Conservation (phyloP, 805 yeast species). For the Lipomyces kockii region DNA sequence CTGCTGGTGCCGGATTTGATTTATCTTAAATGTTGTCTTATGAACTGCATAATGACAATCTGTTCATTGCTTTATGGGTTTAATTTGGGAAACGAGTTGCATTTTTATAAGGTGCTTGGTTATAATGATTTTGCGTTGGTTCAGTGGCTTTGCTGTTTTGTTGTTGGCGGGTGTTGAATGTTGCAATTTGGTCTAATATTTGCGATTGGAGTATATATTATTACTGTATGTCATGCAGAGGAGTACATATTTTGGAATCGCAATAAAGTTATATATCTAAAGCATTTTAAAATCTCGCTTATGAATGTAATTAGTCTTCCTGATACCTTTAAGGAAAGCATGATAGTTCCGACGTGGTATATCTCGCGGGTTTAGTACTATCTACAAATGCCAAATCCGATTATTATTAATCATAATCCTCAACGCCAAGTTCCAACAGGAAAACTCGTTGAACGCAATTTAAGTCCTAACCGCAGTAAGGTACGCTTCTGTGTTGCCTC, state of each 20-base stretch:
- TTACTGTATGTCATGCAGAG: not conserved
- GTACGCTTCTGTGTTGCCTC: too few relatives aligned
- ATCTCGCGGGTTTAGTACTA: too few relatives aligned
- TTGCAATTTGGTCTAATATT: not conserved
- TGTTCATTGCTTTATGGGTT: not conserved
- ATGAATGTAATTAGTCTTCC: too few relatives aligned
- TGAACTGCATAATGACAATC: not conserved
- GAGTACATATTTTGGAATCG: not conserved
- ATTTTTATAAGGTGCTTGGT: not conserved
- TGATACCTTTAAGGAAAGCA: too few relatives aligned
- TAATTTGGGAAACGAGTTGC: not conserved
- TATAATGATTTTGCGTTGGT: not conserved
- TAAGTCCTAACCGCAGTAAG: too few relatives aligned
- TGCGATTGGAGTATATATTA: not conserved
- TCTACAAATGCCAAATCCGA: too few relatives aligned
- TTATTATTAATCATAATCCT: too few relatives aligned
- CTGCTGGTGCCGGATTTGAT: constrained; percentile 86
- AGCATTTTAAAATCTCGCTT: too few relatives aligned
- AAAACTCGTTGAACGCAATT: too few relatives aligned
- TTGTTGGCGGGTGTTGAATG: not conserved
- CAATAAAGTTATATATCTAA: not conserved
- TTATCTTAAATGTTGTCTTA: constrained; percentile 52
- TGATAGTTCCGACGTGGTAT: too few relatives aligned
- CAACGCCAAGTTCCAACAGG: too few relatives aligned
- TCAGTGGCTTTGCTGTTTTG: not conserved